Evolutionary conservation across 768 basidiomycete species (phyloP).

Genomic region (Mycena floridula): DNA sequence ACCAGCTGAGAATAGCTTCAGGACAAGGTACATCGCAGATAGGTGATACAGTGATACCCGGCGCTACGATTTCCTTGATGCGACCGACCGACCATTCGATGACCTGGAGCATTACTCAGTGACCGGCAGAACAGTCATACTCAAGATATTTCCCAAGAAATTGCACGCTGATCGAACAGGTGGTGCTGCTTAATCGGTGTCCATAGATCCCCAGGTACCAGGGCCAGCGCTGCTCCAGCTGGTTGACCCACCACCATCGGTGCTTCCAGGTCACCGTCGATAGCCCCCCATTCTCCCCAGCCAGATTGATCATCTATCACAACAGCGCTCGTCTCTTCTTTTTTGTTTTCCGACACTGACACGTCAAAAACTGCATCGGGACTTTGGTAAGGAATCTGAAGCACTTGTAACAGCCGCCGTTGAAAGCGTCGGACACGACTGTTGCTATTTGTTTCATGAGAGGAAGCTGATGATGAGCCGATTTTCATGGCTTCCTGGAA

Average conservation of each 20-base stretch:
- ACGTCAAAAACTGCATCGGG: constrained; percentile 41
- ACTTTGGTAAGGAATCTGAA: too few relatives aligned
- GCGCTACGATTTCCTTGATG: constrained; percentile 33
- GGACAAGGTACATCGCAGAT: constrained; percentile 1
- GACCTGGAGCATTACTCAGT: constrained; percentile 48
- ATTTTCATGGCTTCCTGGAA: constrained; percentile 39
- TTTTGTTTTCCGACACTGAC: constrained; percentile 28
- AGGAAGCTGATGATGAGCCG: constrained; percentile 45
- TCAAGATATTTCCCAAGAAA: constrained; percentile 31
- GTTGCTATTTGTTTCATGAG: constrained; percentile 39
- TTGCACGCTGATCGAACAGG: neutral
- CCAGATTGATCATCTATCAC: too few relatives aligned
- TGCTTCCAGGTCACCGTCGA: too few relatives aligned
- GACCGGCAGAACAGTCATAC: constrained; percentile 37
- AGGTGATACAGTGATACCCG: constrained; percentile 12
- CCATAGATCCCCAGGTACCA: too few relatives aligned
- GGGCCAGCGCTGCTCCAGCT: too few relatives aligned
- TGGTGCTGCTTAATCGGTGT: too few relatives aligned
- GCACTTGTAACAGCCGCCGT: constrained; percentile 42
- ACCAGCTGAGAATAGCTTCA: constrained; percentile 36
- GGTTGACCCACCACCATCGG: too few relatives aligned
- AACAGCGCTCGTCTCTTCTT: neutral
- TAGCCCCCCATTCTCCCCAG: too few relatives aligned
- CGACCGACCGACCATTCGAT: constrained; percentile 52
- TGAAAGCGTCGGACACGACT: constrained; percentile 43